phyloP scores from a whole-genome alignment of 148 eudicot genomes.

The Amaranthus palmeri region DNA sequence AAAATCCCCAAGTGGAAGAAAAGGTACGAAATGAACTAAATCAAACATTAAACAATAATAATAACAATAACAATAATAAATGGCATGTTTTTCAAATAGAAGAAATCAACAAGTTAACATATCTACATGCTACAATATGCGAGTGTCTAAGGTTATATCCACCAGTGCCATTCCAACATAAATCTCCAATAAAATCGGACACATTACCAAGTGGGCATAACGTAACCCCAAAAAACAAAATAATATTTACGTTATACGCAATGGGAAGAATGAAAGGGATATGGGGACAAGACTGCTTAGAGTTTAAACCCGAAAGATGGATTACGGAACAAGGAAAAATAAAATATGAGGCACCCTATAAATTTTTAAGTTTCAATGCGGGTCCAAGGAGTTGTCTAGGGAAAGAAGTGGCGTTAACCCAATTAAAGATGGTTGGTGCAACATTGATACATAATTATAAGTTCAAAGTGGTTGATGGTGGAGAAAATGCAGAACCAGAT shows the following conservation, averaged over 20 bases:
- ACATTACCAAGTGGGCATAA: slow-evolving; percentile 38
- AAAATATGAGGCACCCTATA: slow-evolving; percentile 39
- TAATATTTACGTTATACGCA: slow-evolving; percentile 34
- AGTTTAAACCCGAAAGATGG: slow-evolving; percentile 48
- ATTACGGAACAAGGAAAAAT: slow-evolving; percentile 31
- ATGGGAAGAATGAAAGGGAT: slow-evolving; percentile 37
- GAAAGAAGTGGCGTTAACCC: slow-evolving; percentile 41
- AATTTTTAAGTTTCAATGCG: slow-evolving; percentile 38
- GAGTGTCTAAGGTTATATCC: slow-evolving; percentile 41
- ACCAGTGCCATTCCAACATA: slow-evolving; percentile 44
- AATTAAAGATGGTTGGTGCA: slow-evolving; percentile 46
- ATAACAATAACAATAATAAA: slow-evolving; percentile 15
- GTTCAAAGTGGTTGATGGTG: slow-evolving; percentile 31
- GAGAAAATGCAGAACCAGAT: slow-evolving; percentile 35
- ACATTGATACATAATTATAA: slow-evolving; percentile 43
- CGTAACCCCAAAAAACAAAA: slow-evolving; percentile 34
- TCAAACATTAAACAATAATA: neutral
- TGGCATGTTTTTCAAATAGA: slow-evolving; percentile 30
- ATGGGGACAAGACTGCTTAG: slow-evolving; percentile 38
- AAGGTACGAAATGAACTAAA: slow-evolving; percentile 30
- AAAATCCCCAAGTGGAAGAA: slow-evolving; percentile 32
- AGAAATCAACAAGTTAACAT: slow-evolving; percentile 27
- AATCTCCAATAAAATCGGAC: slow-evolving; percentile 33
- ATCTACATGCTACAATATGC: slow-evolving; percentile 36
- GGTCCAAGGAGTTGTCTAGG: slow-evolving; percentile 48